phyloP scores from a whole-genome alignment of 1,284 basidiomycete species.

The Marasmius sp. region DNA sequence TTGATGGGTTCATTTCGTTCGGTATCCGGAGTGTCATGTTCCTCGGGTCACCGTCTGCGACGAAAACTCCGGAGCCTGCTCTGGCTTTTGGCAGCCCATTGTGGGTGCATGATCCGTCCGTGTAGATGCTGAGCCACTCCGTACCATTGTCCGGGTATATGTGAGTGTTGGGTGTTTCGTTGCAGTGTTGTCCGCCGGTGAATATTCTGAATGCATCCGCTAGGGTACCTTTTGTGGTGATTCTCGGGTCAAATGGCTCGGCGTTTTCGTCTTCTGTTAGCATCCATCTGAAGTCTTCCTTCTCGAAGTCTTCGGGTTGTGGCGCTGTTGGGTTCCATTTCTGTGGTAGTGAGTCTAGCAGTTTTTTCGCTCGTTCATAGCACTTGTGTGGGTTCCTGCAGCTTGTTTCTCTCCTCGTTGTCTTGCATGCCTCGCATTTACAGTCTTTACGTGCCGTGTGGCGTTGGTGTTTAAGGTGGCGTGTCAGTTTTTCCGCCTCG shows the following conservation, averaged over 20 bases:
- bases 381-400: conserved; percentile 12
- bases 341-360: conserved; percentile 7
- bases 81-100: conserved; percentile 14
- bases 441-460: too few relatives aligned
- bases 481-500: conserved; percentile 8
- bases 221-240: conserved; percentile 1
- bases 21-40: conserved; percentile 20
- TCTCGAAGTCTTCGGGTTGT: conserved; percentile 6
- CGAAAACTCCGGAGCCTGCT: conserved; percentile 20
- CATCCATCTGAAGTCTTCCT: conserved; percentile 10
- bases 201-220: conserved; percentile 19
- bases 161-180: not conserved
- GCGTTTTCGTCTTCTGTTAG: not conserved
- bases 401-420: not conserved
- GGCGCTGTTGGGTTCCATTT: conserved; percentile 11
- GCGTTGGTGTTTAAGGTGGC: not conserved
- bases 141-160: not conserved
- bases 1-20: conserved; percentile 12
- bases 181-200: not conserved
- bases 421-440: too few relatives aligned
- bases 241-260: conserved; percentile 11
- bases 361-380: conserved; percentile 1
- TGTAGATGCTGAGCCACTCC: not conserved
- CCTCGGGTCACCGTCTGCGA: conserved; percentile 3
- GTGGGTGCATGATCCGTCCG: conserved; percentile 22